Percentiles rank a stretch among this genome's conserved stretches.
These are phyloP conservation scores for Eucalyptus virginea DNA, from an alignment of 345 rosid genomes.

Conservation along the genomic window DNA sequence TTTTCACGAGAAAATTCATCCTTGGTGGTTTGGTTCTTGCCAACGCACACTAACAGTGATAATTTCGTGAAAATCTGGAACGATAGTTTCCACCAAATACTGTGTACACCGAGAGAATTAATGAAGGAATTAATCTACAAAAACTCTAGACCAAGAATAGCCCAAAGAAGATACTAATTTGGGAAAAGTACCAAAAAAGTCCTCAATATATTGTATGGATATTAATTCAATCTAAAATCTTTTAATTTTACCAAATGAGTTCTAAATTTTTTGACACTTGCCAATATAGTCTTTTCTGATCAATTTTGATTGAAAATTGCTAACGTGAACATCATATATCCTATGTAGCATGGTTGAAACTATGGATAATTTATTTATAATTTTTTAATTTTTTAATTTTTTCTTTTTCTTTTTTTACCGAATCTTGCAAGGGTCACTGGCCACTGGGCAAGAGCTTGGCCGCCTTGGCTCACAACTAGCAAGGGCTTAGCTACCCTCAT, in stretches of 20 bases:
- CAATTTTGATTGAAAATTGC: not conserved
- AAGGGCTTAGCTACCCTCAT: no score
- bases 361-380: not conserved
- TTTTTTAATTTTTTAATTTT: no score
- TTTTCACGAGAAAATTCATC: no score
- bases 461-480: no score
- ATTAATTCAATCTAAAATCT: no score
- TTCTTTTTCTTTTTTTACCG: accelerated
- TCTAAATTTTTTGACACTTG: no score
- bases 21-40: not conserved
- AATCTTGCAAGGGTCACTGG: accelerated
- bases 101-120: not conserved
- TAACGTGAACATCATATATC: no score
- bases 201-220: no score
- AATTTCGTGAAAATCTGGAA: not conserved
- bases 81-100: not conserved
- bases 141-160: not conserved
- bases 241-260: no score
- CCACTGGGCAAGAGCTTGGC: accelerated
- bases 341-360: no score
- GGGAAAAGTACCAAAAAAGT: not conserved
- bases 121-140: not conserved
- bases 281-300: no score
- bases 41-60: not conserved
- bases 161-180: not conserved